phyloP scores from a whole-genome alignment of 208 protist species.

The Crithidia acanthocephali region DNA sequence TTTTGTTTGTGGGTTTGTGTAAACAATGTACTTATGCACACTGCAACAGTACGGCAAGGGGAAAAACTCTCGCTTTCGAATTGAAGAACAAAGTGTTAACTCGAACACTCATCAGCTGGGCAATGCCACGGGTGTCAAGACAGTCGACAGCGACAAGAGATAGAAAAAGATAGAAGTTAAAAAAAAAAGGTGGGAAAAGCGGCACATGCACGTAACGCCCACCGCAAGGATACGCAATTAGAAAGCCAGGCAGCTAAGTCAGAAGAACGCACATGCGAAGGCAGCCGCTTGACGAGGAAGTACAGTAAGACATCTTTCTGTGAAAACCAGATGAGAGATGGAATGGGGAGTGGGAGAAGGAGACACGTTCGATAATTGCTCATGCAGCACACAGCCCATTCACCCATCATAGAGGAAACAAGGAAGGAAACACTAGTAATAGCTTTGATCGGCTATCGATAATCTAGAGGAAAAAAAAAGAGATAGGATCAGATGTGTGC shows the following conservation, averaged over 20 bases:
- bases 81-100: constrained; percentile 1
- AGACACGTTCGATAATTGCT: too few relatives aligned
- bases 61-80: constrained; percentile 9
- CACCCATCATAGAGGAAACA: background rate
- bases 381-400: too few relatives aligned
- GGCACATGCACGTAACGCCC: background rate
- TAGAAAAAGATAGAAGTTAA: constrained; percentile 8
- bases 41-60: constrained; percentile 13
- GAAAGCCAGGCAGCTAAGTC: background rate
- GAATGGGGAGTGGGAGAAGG: background rate
- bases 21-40: background rate
- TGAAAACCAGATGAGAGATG: background rate
- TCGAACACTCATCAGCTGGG: background rate
- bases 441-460: too few relatives aligned
- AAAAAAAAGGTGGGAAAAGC: background rate
- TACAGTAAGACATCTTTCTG: background rate
- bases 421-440: background rate
- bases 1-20: background rate
- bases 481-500: too few relatives aligned
- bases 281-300: constrained; percentile 2
- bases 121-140: background rate
- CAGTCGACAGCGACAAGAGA: background rate
- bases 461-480: too few relatives aligned
- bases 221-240: background rate
- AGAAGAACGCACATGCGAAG: background rate